phyloP scores from a whole-genome alignment of 108 stramenopile species.

The Fragilariopsis cylindrus region DNA sequence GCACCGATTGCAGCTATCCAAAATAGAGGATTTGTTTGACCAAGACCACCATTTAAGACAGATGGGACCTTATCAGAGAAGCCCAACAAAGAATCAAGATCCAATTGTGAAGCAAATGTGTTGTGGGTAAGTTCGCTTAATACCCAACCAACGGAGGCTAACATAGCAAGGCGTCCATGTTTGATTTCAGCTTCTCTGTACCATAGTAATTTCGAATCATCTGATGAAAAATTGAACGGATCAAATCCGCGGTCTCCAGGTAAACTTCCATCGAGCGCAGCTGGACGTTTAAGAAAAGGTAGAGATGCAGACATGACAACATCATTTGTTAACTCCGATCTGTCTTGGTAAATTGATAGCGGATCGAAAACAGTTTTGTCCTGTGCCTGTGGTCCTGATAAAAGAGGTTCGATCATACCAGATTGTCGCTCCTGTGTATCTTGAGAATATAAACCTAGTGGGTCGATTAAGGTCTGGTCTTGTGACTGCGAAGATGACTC shows the following conservation, averaged over 20 bases:
- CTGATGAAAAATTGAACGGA: slow-evolving; percentile 55
- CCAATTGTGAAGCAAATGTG: slow-evolving; percentile 22
- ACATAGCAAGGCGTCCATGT: slow-evolving; percentile 39
- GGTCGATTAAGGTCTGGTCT: too few species aligned
- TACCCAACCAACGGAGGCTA: slow-evolving; percentile 77
- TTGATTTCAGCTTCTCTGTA: slow-evolving; percentile 26
- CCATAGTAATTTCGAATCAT: slow-evolving; percentile 1
- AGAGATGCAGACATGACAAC: slow-evolving; percentile 61
- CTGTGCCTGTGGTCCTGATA: slow-evolving; percentile 1
- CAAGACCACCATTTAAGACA: slow-evolving; percentile 68
- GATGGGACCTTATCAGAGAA: slow-evolving; percentile 58
- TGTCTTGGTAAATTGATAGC: slow-evolving; percentile 19
- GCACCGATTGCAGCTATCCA: slow-evolving; percentile 50
- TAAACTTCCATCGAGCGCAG: slow-evolving; percentile 57
- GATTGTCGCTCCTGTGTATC: slow-evolving; percentile 54
- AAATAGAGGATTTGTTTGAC: slow-evolving; percentile 53
- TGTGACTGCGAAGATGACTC: too few species aligned
- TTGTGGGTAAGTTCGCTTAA: slow-evolving; percentile 65
- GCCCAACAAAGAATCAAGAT: slow-evolving; percentile 24
- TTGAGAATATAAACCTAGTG: slow-evolving; percentile 61
- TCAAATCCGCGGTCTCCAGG: slow-evolving; percentile 93
- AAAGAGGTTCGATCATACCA: slow-evolving; percentile 17
- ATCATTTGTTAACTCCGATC: slow-evolving; percentile 1
- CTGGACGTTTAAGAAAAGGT: slow-evolving; percentile 73
- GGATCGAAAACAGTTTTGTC: slow-evolving; percentile 21